Conservation (phyloP, 148 eudicot species). For the Rhododendron molle region DNA sequence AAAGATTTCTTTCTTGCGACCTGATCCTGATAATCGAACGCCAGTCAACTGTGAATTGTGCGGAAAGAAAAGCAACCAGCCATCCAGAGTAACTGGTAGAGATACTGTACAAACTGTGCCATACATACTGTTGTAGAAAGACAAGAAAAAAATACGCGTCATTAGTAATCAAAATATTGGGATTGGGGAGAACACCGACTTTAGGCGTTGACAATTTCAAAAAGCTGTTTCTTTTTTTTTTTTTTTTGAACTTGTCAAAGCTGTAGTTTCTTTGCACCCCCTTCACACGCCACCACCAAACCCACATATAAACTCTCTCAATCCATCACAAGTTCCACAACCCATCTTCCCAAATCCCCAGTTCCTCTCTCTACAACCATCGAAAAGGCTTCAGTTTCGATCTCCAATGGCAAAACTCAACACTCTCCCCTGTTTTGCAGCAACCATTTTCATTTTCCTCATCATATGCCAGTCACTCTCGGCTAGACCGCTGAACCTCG, state of each 20-base stretch:
- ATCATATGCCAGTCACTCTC: conserved; percentile 2
- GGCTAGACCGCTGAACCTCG: background rate
- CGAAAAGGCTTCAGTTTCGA: background rate
- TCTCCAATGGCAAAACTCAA: background rate
- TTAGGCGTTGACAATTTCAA: background rate
- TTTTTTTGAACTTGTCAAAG: too few relatives aligned
- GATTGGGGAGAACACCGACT: background rate
- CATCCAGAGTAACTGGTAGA: background rate
- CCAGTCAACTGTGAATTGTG: background rate
- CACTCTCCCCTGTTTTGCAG: background rate
- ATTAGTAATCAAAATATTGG: background rate
- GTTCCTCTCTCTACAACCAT: background rate
- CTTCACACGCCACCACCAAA: background rate
- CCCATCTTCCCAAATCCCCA: background rate
- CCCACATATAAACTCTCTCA: background rate
- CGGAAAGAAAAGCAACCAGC: background rate
- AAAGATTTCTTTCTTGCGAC: background rate
- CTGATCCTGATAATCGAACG: background rate
- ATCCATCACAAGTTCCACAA: background rate
- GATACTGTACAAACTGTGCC: background rate
- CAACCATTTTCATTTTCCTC: conserved; percentile 11
- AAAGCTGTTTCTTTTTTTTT: too few relatives aligned
- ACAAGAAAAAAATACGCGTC: background rate
- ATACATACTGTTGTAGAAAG: background rate
- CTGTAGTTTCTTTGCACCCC: background rate